Evolutionary conservation across 345 rosid species (phyloP).

Genomic region (Sonneratia alba): DNA sequence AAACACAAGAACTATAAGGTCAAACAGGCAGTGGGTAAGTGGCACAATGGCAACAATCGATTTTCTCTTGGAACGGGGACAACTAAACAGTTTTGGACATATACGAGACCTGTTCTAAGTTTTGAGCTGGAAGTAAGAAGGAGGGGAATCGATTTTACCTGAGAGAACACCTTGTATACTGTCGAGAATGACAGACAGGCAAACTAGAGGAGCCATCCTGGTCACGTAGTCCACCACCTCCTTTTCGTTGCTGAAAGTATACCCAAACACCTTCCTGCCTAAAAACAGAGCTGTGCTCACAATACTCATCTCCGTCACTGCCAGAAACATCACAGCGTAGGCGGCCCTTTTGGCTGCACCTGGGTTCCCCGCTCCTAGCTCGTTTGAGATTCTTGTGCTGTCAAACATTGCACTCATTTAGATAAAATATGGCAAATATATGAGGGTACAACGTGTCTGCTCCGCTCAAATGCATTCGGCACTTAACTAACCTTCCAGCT

Average conservation of each 20-base stretch:
- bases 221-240: conserved; percentile 64
- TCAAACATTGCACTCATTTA: not conserved
- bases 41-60: not conserved
- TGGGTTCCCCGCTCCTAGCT: conserved; percentile 66
- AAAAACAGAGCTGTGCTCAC: conserved; percentile 36
- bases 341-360: conserved; percentile 38
- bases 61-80: no score
- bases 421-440: not conserved
- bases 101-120: not conserved
- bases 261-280: conserved; percentile 43
- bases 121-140: not conserved
- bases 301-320: conserved; percentile 23
- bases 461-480: not conserved
- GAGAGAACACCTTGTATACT: conserved; percentile 56
- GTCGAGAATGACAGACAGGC: conserved; percentile 50
- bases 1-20: not conserved
- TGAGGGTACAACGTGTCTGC: no score
- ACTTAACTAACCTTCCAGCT: conserved; percentile 41
- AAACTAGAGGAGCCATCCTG: conserved; percentile 58
- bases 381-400: conserved; percentile 86
- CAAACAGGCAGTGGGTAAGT: no score
- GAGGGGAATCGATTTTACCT: conserved; percentile 26
- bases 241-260: conserved; percentile 57
- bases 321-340: conserved; percentile 29
- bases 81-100: no score